These are phyloP conservation scores for Leccinum boreale DNA, from an alignment of 768 basidiomycete genomes.

Conservation along the genomic window DNA sequence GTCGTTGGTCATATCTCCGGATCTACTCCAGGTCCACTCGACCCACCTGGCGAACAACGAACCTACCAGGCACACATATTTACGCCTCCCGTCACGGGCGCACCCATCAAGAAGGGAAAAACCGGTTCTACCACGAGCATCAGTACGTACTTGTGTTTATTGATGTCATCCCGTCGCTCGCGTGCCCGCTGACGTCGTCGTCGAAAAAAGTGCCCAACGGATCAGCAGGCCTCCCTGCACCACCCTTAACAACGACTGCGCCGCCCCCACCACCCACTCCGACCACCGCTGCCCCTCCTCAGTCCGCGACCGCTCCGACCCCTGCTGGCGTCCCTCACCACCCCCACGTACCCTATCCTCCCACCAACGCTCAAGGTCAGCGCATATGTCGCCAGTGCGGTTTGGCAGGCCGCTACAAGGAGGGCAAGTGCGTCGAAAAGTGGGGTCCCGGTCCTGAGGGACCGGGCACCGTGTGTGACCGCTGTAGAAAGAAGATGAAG, in stretches of 20 bases:
- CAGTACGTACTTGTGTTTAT: constrained; percentile 14
- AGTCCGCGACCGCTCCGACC: not conserved
- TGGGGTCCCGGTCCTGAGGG: constrained; percentile 86
- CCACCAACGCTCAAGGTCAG: constrained; percentile 59
- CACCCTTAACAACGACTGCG: constrained; percentile 11
- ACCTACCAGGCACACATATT: constrained; percentile 68
- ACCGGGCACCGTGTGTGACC: constrained; percentile 80
- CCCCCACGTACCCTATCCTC: constrained; percentile 22
- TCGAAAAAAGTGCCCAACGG: constrained; percentile 18
- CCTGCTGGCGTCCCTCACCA: constrained; percentile 2
- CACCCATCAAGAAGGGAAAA: constrained; percentile 66
- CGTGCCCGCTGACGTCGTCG: constrained; percentile 9
- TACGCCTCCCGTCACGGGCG: constrained; percentile 69
- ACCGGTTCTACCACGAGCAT: constrained; percentile 24
- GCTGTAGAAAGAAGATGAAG: constrained; percentile 88
- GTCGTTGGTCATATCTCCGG: constrained; percentile 20
- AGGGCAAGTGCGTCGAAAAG: constrained; percentile 83
- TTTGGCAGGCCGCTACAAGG: constrained; percentile 71
- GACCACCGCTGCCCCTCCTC: constrained; percentile 10
- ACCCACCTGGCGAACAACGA: constrained; percentile 36
- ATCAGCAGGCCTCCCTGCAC: constrained; percentile 14
- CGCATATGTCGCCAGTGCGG: constrained; percentile 78
- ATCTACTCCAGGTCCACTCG: constrained; percentile 26
- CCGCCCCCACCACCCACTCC: constrained; percentile 18
- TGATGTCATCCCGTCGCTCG: constrained; percentile 2